A percentile compares a stretch with the other conserved stretches of the same genome.
Conservation (phyloP, 257 asterid genomes). For the Nicotiana undulata region DNA sequence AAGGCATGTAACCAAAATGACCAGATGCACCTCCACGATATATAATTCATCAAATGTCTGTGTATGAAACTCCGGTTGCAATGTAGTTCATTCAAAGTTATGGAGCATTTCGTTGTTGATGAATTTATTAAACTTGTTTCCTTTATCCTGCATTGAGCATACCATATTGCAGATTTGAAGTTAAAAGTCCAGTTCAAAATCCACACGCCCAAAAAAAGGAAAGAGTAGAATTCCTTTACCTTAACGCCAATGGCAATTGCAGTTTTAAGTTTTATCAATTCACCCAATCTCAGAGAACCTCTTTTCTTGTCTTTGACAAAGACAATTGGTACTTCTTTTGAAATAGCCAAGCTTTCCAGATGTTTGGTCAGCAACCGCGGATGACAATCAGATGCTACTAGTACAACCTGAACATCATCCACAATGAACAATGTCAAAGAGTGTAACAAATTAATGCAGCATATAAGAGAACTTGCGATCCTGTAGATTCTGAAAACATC, state of each 20-base stretch:
- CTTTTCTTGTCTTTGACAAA: slow-evolving; percentile 50
- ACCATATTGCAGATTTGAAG: not conserved
- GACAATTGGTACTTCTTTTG: slow-evolving; percentile 65
- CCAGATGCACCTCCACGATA: not conserved
- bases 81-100: not conserved
- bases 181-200: not conserved
- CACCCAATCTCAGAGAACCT: slow-evolving; percentile 77
- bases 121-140: slow-evolving; percentile 44
- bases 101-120: slow-evolving; percentile 10
- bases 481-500: not conserved
- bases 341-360: slow-evolving; percentile 60
- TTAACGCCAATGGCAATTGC: slow-evolving; percentile 79
- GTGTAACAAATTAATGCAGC: not conserved
- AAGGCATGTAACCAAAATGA: not conserved
- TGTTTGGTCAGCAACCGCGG: slow-evolving; percentile 81
- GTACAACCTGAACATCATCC: slow-evolving; percentile 40
- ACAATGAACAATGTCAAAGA: not conserved
- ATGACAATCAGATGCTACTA: slow-evolving; percentile 69
- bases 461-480: not conserved
- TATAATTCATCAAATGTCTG: not conserved
- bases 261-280: slow-evolving; percentile 67
- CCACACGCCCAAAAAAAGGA: not conserved
- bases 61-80: not conserved
- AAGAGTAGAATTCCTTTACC: slow-evolving; percentile 25
- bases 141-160: slow-evolving; percentile 42